Evolutionary conservation across 352 stramenopile species (phyloP).

Genomic region (Saprolegnia diclina): DNA sequence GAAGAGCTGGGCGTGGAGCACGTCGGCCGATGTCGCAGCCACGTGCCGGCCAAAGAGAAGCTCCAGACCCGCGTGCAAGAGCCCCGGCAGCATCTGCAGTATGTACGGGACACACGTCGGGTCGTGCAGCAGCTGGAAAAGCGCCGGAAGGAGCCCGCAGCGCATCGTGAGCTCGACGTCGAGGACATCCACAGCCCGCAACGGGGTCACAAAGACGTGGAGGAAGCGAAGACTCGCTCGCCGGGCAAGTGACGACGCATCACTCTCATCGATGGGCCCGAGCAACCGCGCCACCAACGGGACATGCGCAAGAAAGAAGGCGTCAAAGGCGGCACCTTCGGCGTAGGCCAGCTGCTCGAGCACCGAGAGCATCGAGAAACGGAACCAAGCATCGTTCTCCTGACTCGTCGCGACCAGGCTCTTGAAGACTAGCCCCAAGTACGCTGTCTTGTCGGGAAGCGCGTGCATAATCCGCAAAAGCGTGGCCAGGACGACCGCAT

Average conservation of each 20-base stretch:
- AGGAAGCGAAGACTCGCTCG: slow-evolving; percentile 1
- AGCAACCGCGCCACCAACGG: neutral
- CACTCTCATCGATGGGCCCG: neutral
- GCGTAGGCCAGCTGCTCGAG: neutral
- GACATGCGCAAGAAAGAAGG: neutral
- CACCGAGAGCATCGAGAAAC: neutral
- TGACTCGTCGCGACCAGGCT: neutral
- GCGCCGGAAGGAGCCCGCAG: neutral
- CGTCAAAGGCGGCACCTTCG: neutral
- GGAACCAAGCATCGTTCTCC: neutral
- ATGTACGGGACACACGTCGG: neutral
- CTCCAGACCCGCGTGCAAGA: neutral
- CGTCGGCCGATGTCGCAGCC: neutral
- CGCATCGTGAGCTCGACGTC: neutral
- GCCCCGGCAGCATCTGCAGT: slow-evolving; percentile 1
- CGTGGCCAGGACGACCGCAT: neutral
- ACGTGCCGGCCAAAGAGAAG: slow-evolving; percentile 15
- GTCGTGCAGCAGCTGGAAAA: slow-evolving; percentile 15
- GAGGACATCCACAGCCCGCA: neutral
- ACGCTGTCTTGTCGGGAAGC: neutral
- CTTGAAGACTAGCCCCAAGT: neutral
- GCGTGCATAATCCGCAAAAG: neutral
- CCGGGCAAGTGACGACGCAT: neutral
- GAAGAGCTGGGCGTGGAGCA: slow-evolving; percentile 14
- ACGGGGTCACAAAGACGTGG: neutral